Conservation (phyloP, 176 grass and related monocot species). For the Oryza glumipatula region DNA sequence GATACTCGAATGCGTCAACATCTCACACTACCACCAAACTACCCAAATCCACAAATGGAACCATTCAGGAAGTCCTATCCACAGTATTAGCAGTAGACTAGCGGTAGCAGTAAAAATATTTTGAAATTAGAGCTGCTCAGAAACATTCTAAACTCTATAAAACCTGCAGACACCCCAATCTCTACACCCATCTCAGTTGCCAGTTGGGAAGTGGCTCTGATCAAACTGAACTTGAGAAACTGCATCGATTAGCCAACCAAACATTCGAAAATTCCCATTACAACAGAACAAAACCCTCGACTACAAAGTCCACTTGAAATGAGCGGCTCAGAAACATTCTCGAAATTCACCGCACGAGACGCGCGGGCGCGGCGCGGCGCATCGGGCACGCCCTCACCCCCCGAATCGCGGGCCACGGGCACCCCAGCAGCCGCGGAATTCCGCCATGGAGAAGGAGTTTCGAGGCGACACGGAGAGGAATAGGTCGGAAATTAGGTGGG, state of each 20-base stretch:
- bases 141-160: not conserved
- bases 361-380: not conserved
- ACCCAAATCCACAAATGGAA: not conserved
- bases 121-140: not conserved
- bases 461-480: not conserved
- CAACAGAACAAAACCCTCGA: no score
- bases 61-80: not conserved
- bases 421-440: not conserved
- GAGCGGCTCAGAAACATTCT: no score
- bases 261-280: not conserved
- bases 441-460: not conserved
- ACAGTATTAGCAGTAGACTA: not conserved
- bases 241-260: not conserved
- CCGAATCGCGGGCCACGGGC: not conserved
- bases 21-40: not conserved
- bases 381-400: not conserved
- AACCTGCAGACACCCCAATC: not conserved
- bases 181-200: not conserved
- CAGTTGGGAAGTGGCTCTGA: not conserved
- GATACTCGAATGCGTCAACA: not conserved
- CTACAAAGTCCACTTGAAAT: no score
- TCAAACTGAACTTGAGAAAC: not conserved
- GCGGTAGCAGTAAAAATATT: not conserved
- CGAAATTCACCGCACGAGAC: not conserved
- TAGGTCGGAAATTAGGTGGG: not conserved